Evolutionary conservation across 1,284 basidiomycete genomes (phyloP).

Genomic region (Leccinum subfulvum): DNA sequence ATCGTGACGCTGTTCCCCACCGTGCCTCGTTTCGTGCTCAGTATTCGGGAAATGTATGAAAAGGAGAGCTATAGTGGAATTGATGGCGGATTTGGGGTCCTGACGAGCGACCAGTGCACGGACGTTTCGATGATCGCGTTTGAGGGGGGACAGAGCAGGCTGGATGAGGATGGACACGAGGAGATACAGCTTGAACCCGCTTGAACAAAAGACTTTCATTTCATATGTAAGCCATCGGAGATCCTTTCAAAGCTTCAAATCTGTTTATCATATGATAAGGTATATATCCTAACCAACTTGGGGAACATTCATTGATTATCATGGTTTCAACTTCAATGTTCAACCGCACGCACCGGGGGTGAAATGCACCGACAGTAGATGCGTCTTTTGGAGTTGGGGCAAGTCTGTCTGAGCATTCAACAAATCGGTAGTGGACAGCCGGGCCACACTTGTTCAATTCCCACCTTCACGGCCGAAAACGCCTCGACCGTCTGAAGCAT

Average conservation of each 20-base stretch:
- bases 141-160: background rate
- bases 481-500: background rate
- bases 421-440: background rate
- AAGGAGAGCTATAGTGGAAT: background rate
- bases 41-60: background rate
- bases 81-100: background rate
- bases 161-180: background rate
- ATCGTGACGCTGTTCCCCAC: background rate
- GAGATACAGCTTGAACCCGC: background rate
- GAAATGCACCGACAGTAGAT: too few relatives aligned
- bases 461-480: background rate
- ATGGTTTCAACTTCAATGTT: too few relatives aligned
- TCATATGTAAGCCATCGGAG: background rate
- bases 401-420: background rate
- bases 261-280: background rate
- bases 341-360: too few relatives aligned
- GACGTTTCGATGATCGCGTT: background rate
- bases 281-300: too few relatives aligned
- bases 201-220: background rate
- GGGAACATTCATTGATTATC: too few relatives aligned
- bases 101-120: background rate
- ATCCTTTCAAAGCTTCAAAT: too few relatives aligned
- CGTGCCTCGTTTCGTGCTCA: background rate
- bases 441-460: background rate
- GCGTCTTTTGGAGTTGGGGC: too few relatives aligned